phyloP scores from a whole-genome alignment of 768 basidiomycete species.

The Psilocybe cubensis region DNA sequence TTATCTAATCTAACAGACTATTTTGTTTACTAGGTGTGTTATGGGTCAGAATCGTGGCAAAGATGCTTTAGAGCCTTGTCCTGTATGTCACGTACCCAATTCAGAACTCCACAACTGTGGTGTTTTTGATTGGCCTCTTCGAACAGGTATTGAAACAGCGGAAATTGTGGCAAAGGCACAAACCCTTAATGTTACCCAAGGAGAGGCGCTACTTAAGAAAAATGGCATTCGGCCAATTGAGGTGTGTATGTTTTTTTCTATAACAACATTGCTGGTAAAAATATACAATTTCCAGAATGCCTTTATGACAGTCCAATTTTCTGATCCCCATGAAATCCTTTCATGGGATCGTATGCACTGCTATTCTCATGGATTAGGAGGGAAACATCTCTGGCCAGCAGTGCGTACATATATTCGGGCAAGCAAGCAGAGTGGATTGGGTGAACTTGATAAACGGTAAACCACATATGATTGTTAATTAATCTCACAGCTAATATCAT shows the following conservation, averaged over 20 bases:
- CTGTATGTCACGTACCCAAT: conserved; percentile 34
- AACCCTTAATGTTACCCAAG: not conserved
- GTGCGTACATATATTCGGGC: conserved; percentile 6
- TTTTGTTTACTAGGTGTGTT: conserved; percentile 27
- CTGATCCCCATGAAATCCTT: conserved; percentile 35
- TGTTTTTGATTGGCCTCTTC: conserved; percentile 7
- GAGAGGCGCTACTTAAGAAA: conserved; percentile 25
- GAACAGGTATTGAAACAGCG: conserved; percentile 17
- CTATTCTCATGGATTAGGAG: conserved; percentile 26
- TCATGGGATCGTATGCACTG: conserved; percentile 45
- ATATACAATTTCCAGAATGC: conserved; percentile 43
- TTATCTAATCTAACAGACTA: conserved; percentile 9
- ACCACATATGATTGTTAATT: too few species aligned
- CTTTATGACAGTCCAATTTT: conserved; percentile 39
- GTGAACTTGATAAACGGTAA: conserved; percentile 9
- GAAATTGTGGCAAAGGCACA: conserved; percentile 14
- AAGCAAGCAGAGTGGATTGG: not conserved
- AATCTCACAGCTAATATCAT: too few species aligned
- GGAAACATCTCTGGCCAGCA: conserved; percentile 12
- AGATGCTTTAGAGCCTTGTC: conserved; percentile 33
- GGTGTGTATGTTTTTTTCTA: conserved; percentile 18
- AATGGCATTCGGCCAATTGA: conserved; percentile 24
- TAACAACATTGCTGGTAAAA: too few species aligned
- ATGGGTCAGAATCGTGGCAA: conserved; percentile 38
- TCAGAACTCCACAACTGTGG: conserved; percentile 25